Evolutionary conservation across 1,284 basidiomycete genomes (phyloP), one percentile per base, ranked within the genome.

Genomic region (Leccinum subspadiceum): DNA sequence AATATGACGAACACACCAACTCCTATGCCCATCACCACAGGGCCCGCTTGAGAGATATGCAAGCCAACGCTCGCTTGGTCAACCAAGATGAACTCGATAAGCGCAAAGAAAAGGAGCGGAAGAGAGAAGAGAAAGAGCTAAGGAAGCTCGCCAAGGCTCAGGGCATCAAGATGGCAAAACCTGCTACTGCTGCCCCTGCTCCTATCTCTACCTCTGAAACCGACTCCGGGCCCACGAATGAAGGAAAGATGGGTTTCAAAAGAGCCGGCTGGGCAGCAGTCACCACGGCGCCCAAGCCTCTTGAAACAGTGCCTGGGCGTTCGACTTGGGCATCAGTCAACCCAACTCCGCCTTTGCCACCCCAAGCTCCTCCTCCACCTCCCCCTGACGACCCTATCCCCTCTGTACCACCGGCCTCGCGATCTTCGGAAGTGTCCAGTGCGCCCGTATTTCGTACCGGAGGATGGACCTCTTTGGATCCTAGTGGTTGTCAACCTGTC

Each of bases 21-120:
- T 91, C 90, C 2, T 92, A 92, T 66, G 88, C 90, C 1, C 90
- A 92, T 68, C 88, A 90, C 66, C 90, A 92, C 76, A 91, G 88
- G 73, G 87, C 86, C 13, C 85, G 90, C 44, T 82, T 84, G 70
- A 85, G 78, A 64, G 89, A 91, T 66, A 89, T 92, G 88, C 87
- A 90, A 74, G 81, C 84, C 24, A 85, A 81, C 60, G 79, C 80
- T 26, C 85, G 85, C 7, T 75, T 83, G 26, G 82, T 80, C 61
- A 79, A 81, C 20, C 77, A 82, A 68, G 86, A 83, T 58, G 89
- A 89, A 60, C 65, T 85, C 33, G 86, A 89, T 64, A 86, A 81
- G 69, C 81, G 89, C 49, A 89, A 89, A 69, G 90, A 92, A 75
- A 92, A 92, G 74, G 90, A 93, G 71, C 80, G 87, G 10, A 90